These are phyloP conservation scores for Thermomyces lanuginosus DNA, from an alignment of 2,329 filamentous ascomycete genomes.

Conservation along the genomic window DNA sequence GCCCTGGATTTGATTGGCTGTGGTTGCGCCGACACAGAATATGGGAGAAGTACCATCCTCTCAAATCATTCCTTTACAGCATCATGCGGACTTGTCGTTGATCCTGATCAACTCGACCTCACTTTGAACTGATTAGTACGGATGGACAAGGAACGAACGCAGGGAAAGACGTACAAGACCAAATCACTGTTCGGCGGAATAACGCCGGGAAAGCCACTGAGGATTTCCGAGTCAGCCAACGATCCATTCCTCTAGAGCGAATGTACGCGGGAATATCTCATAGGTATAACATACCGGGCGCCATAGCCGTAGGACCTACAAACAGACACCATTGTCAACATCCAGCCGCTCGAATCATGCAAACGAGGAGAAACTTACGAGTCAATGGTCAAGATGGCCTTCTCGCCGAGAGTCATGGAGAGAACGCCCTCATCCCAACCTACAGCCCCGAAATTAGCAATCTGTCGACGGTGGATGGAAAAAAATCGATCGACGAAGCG, in stretches of 20 bases:
- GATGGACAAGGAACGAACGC: background rate
- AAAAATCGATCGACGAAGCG: background rate
- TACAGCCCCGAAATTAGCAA: conserved; percentile 19
- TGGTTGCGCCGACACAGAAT: no score
- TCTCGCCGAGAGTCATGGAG: conserved; percentile 81
- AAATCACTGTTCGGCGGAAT: conserved; percentile 62
- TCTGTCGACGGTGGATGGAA: background rate
- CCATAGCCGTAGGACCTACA: conserved; percentile 22
- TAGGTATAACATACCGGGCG: conserved; percentile 22
- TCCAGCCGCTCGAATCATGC: conserved; percentile 1
- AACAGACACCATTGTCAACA: conserved; percentile 5
- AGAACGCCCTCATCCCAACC: conserved; percentile 75
- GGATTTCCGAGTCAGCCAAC: no score
- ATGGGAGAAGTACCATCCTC: no score
- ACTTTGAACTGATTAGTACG: conserved; percentile 23
- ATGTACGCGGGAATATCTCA: conserved; percentile 2
- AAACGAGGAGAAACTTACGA: conserved; percentile 36
- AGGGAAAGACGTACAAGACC: conserved; percentile 53
- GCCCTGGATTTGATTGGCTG: no score
- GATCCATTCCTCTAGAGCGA: no score
- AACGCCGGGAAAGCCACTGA: conserved; percentile 58
- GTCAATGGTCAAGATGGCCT: conserved; percentile 67
- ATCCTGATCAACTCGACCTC: conserved; percentile 54
- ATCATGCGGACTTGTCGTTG: conserved; percentile 21
- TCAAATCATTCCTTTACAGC: background rate